These are phyloP conservation scores for Elaphomyces granulatus DNA, from an alignment of 495 filamentous ascomycete genomes.

Conservation along the genomic window DNA sequence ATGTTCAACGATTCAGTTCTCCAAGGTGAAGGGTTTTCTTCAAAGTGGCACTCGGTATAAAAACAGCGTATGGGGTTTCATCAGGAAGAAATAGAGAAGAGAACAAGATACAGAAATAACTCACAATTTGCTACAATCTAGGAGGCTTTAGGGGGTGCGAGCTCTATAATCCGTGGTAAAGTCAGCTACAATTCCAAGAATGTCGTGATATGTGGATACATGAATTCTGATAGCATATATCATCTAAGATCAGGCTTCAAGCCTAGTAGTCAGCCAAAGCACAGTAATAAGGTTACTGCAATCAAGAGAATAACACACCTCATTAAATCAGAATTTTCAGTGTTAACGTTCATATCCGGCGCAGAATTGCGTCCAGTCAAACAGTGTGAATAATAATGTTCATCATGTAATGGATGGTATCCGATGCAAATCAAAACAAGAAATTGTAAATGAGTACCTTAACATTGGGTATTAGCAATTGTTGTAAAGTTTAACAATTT, in stretches of 20 bases:
- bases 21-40: constrained; percentile 84
- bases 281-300: too few relatives aligned
- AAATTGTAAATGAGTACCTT: constrained; percentile 20
- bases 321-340: constrained; percentile 99
- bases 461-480: constrained; percentile 7
- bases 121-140: constrained; percentile 10
- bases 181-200: constrained; percentile 5
- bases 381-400: constrained; percentile 93
- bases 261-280: constrained; percentile 27
- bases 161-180: not conserved
- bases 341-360: constrained; percentile 65
- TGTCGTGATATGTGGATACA: too few relatives aligned
- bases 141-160: not conserved
- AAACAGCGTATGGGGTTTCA: constrained; percentile 70
- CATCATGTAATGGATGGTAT: constrained; percentile 45
- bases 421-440: constrained; percentile 5
- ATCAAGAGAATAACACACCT: too few relatives aligned
- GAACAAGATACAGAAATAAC: constrained; percentile 15
- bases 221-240: too few relatives aligned
- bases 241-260: constrained; percentile 33
- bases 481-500: constrained; percentile 7
- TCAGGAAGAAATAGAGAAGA: constrained; percentile 31
- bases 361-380: constrained; percentile 51
- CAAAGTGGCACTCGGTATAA: constrained; percentile 60
- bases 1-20: too few relatives aligned